Evolutionary conservation across 768 basidiomycete species (phyloP).

Genomic region (Pluteus cervinus): DNA sequence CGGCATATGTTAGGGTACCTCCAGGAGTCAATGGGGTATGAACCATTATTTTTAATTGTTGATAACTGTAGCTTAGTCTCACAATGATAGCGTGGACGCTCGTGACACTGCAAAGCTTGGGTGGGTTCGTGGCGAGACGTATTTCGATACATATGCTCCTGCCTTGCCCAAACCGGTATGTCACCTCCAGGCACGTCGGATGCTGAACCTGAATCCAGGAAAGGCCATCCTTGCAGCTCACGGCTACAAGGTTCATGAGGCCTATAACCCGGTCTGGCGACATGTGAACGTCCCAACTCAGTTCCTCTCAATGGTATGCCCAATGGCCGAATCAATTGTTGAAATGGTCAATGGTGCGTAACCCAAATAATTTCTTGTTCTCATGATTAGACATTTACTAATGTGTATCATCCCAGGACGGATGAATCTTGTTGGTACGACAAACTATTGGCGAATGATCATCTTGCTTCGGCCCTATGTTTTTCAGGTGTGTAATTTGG

Average conservation of each 20-base stretch:
- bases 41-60: not conserved
- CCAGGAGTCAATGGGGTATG: conserved; percentile 18
- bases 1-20: conserved; percentile 17
- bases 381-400: not conserved
- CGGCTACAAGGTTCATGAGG: conserved; percentile 16
- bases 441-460: conserved; percentile 17
- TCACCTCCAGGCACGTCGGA: no score
- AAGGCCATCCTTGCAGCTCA: conserved; percentile 21
- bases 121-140: conserved; percentile 15
- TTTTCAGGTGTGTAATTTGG: conserved; percentile 11
- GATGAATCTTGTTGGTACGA: conserved; percentile 11
- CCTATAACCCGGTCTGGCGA: conserved; percentile 18
- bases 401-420: not conserved
- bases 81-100: conserved; percentile 10
- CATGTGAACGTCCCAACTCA: conserved; percentile 17
- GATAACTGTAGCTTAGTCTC: not conserved
- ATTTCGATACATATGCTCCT: conserved; percentile 16
- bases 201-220: not conserved
- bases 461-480: conserved; percentile 14
- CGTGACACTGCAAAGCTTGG: conserved; percentile 16
- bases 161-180: conserved; percentile 16
- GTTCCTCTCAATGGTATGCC: conserved; percentile 19
- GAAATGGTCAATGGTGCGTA: conserved; percentile 12
- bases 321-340: conserved; percentile 19
- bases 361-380: conserved; percentile 1